Evolutionary conservation across 352 stramenopile species (phyloP).

Genomic region (Pythium dissotocum): DNA sequence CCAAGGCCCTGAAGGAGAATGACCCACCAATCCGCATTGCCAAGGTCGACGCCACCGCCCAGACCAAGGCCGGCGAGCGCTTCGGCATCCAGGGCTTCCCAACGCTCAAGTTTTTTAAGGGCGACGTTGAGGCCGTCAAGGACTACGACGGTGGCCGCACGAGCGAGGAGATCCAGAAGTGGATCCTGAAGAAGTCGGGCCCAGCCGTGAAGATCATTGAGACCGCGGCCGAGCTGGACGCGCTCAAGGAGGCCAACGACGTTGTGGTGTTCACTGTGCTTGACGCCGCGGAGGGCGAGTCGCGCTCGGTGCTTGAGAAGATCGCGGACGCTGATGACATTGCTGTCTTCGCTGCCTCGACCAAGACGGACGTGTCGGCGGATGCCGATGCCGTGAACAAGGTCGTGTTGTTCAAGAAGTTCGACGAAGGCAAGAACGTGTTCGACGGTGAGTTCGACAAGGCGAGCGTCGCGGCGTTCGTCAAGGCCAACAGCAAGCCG

Average conservation of each 20-base stretch:
- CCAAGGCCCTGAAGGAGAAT: slow-evolving; percentile 75
- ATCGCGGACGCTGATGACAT: slow-evolving; percentile 73
- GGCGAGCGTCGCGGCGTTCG: slow-evolving; percentile 60
- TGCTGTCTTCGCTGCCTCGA: slow-evolving; percentile 78
- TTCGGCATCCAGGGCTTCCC: slow-evolving; percentile 89
- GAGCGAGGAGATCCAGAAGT: slow-evolving; percentile 86
- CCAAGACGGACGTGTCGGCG: slow-evolving; percentile 57
- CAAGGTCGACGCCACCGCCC: slow-evolving; percentile 87
- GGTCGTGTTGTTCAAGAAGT: slow-evolving; percentile 87
- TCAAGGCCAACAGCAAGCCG: slow-evolving; percentile 82
- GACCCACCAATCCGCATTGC: slow-evolving; percentile 78
- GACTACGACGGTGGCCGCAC: slow-evolving; percentile 89
- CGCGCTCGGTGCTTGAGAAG: slow-evolving; percentile 72
- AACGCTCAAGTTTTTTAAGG: slow-evolving; percentile 94
- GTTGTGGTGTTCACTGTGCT: slow-evolving; percentile 87
- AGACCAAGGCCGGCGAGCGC: slow-evolving; percentile 78
- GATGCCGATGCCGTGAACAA: slow-evolving; percentile 58
- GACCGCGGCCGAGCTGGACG: slow-evolving; percentile 64
- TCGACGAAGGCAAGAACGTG: slow-evolving; percentile 81
- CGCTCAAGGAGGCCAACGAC: slow-evolving; percentile 81
- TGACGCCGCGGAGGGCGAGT: slow-evolving; percentile 72
- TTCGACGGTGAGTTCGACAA: slow-evolving; percentile 78
- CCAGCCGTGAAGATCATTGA: slow-evolving; percentile 85
- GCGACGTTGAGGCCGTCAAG: slow-evolving; percentile 74
- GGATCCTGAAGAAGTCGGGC: slow-evolving; percentile 92